Base-by-base conservation (phyloP, 2,329 filamentous ascomycete species). In the Aspergillus sp. region DNA sequence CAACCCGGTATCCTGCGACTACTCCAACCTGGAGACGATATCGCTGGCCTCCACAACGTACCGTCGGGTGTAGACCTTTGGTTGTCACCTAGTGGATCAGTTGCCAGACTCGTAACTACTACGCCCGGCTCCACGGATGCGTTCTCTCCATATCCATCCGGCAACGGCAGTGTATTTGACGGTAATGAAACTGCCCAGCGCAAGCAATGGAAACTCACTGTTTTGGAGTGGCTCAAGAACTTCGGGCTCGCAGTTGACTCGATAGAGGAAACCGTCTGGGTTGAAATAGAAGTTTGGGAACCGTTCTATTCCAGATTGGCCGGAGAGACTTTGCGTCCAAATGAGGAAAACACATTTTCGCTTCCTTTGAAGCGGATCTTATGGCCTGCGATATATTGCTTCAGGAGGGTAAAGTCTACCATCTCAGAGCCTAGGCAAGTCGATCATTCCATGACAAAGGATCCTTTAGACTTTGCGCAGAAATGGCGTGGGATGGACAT, bases 321-420 rank as follows among this genome's bases (percentile, higher is more conserved):
- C 39, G 73, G 73, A 24, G 75, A 75, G 54, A 64, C 66, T 46
- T 65, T 65, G 62, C 65, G 71, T 39, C 63, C 70, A 47, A 67
- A 58, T 56, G 68, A 70, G 51, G 69, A 70, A 58, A 62, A 57
- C 55, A 67, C 67, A 49, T 67, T 71, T 14, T 61, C 65, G 18
- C 65, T 74, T 58, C 69, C 72, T 26, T 68, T 77, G 60, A 78
- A 75, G 63, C 74, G 75, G 24, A 74, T 80, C 55, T 67, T 78
- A 54, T 81, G 79, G 79, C 79, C 79, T 20, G 74, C 77, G 31
- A 67, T 71, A 22, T 75, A 77, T 60, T 79, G 76, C 65, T 81
- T 81, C 62, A 68, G 64, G 57, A 72, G 77, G 52, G 65, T 65
- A 47, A 70, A 63, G n/a, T 63, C 69, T 51, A 53, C 56, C 6